phyloP scores from a whole-genome alignment of 2,329 filamentous ascomycete genomes.

The Dryadomyces quercivorus region DNA sequence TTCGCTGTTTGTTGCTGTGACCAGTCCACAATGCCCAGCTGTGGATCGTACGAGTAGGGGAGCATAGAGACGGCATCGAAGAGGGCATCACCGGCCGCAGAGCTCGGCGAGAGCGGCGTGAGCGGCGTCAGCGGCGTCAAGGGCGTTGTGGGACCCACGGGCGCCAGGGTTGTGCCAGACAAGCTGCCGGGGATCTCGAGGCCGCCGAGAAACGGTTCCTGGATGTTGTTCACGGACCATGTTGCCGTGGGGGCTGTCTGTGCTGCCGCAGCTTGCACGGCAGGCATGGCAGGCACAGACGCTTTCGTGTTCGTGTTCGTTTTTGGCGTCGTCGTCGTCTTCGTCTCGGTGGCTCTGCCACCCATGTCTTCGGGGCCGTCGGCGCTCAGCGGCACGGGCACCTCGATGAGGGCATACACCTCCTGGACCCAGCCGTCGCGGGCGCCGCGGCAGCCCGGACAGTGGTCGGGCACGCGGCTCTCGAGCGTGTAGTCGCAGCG shows the following conservation, averaged over 20 bases:
- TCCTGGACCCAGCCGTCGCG: constrained; percentile 9
- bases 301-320: too few relatives aligned
- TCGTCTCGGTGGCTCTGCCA: neutral
- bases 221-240: neutral
- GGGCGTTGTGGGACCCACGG: neutral
- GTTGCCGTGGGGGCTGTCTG: too few relatives aligned
- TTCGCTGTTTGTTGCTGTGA: neutral
- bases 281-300: too few relatives aligned
- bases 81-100: neutral
- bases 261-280: too few relatives aligned
- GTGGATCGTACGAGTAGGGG: neutral
- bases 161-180: neutral
- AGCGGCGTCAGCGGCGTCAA: constrained; percentile 1
- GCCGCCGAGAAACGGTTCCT: neutral
- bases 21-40: neutral
- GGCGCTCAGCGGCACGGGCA: constrained; percentile 2
- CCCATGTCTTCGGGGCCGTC: neutral
- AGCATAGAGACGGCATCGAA: neutral
- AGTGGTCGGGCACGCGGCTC: constrained; percentile 1
- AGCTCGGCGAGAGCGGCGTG: neutral
- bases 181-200: neutral
- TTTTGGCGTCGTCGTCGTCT: too few relatives aligned
- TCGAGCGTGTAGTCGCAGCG: constrained; percentile 1
- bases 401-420: constrained; percentile 8
- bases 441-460: constrained; percentile 3